phyloP scores from a whole-genome alignment of 306 rosid species.

The Sechiopsis laciniata region DNA sequence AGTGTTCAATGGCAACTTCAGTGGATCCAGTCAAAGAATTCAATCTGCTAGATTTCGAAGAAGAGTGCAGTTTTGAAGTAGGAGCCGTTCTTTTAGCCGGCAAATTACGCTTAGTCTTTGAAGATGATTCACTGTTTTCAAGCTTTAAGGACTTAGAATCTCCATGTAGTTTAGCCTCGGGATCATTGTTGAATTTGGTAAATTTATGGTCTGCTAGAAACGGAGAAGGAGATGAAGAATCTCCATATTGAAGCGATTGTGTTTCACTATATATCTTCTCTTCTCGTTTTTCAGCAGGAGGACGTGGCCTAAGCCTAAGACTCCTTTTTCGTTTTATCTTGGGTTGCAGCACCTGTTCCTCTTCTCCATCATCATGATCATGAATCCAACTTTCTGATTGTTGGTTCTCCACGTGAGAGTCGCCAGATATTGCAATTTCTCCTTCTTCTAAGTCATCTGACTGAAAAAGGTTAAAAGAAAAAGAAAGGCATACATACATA shows the following conservation, averaged over 20 bases:
- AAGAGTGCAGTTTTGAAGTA: slow-evolving; percentile 53
- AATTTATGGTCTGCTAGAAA: slow-evolving; percentile 52
- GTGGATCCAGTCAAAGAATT: slow-evolving; percentile 49
- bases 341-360: slow-evolving; percentile 90
- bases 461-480: slow-evolving; percentile 41
- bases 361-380: slow-evolving; percentile 92
- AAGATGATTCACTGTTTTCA: slow-evolving; percentile 57
- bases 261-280: slow-evolving; percentile 64
- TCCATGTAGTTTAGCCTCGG: slow-evolving; percentile 48
- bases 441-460: slow-evolving; percentile 89
- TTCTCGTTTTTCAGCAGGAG: slow-evolving; percentile 59
- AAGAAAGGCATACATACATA: neutral
- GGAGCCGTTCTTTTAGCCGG: slow-evolving; percentile 59
- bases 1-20: slow-evolving; percentile 52
- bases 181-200: slow-evolving; percentile 42
- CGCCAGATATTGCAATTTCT: slow-evolving; percentile 88
- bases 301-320: slow-evolving; percentile 80
- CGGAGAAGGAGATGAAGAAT: slow-evolving; percentile 45
- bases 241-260: slow-evolving; percentile 55
- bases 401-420: slow-evolving; percentile 81
- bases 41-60: slow-evolving; percentile 66
- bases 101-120: slow-evolving; percentile 51
- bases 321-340: slow-evolving; percentile 88
- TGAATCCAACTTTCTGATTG: slow-evolving; percentile 91
- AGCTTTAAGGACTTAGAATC: slow-evolving; percentile 50